Base-by-base conservation (phyloP, 1,139 yeast species). In the Yamadazyma pseudoaaseri region DNA sequence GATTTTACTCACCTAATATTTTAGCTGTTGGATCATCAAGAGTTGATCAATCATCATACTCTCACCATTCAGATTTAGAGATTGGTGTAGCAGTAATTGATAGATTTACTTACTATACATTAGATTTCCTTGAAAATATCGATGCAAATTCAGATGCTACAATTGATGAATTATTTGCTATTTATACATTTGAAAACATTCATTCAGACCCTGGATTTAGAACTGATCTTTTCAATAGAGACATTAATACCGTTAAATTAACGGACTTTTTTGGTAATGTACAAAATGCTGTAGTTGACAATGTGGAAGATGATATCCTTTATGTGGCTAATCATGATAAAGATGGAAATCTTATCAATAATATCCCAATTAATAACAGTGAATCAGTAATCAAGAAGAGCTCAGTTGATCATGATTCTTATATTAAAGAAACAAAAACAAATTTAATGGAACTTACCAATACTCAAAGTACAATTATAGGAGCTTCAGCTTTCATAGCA, bases 41-140 rank as follows among this genome's bases (percentile, higher is more conserved):
- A 46, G 46, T 87, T 8, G 96, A 85, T 37, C 97, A 94, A 58
- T 82, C 92, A 34, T 86, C 96, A 1, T 92, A 90, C 55, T 89
- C 97, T 2, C 97, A 92, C 54, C 96, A 89, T 56, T 87, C 97
- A 2, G 99, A 92, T 54, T 77, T 83, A 43, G 97, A 92, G 51
- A 80, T 92, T 32, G 99, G 99, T 3, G 98, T 94, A 35, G 97
- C 98, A 0, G 97, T 92, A 9, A 92, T 92, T 53, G 99, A 92
- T 58, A 70, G 98, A 48, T 92, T 92, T 60, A 92, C 99, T 0
- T 90, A 89, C 59, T 89, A 79, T 60, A 90, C 90, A 29, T 70
- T 94, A 50, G 97, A 90, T 39, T 94, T 81, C 52, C 72, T 94
- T 54, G 99, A 92, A 60, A 72, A 72, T 20, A 78, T 89, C 26